Percentiles rank a stretch among this genome's conserved stretches.
These are phyloP conservation scores for Canavalia ensiformis DNA, from an alignment of 306 rosid species.

Conservation along the genomic window DNA sequence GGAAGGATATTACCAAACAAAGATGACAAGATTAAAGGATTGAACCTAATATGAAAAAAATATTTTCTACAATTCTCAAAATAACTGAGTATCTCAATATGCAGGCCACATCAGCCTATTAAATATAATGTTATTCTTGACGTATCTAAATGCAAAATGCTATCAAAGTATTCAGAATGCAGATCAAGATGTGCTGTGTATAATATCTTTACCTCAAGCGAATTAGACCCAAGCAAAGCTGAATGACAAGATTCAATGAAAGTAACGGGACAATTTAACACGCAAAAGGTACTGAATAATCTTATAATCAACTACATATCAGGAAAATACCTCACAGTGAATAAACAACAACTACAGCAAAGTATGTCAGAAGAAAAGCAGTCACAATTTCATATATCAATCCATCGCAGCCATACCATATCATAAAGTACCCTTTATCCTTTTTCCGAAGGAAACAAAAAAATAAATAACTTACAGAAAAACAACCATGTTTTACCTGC, in stretches of 20 bases:
- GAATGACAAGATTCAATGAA: constrained; percentile 3
- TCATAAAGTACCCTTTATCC: not conserved
- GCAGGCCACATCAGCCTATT: constrained; percentile 8
- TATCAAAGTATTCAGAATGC: constrained; percentile 13
- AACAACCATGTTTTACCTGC: not conserved
- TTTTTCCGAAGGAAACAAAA: not conserved
- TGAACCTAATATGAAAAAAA: constrained; percentile 9
- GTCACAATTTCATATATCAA: constrained; percentile 7
- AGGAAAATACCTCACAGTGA: not conserved
- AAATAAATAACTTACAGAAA: not conserved
- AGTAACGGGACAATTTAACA: not conserved
- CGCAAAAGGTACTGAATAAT: constrained; percentile 18
- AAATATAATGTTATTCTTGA: constrained; percentile 8
- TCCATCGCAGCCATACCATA: not conserved
- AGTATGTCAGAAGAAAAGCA: not conserved
- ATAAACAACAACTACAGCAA: not conserved
- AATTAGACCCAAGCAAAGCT: constrained; percentile 8
- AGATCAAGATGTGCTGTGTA: constrained; percentile 16
- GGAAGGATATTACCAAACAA: constrained; percentile 32
- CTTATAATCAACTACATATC: constrained; percentile 24
- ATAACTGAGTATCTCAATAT: constrained; percentile 12
- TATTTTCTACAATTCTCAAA: not conserved
- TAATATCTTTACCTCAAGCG: constrained; percentile 23
- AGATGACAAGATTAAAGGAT: constrained; percentile 34
- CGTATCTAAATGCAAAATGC: constrained; percentile 33